phyloP scores from a whole-genome alignment of 2,329 filamentous ascomycete species.

The Myriosclerotinia curreyana region DNA sequence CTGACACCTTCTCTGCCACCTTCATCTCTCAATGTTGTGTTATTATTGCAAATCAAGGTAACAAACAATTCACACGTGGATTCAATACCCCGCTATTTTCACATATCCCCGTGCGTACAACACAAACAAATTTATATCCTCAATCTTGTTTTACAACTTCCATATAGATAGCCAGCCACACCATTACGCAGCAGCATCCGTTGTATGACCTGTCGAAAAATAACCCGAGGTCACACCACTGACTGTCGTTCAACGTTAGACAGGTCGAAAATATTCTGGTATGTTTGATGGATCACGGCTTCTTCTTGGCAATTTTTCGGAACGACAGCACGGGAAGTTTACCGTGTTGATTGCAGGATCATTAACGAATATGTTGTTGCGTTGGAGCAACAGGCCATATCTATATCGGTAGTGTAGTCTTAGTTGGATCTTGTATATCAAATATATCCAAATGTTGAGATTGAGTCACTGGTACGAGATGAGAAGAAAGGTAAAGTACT shows the following conservation, averaged over 20 bases:
- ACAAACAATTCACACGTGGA: not conserved
- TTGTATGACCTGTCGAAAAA: not conserved
- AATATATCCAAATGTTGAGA: not conserved
- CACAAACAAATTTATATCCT: not conserved
- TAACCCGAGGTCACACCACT: not conserved
- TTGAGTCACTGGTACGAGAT: conserved; percentile 22
- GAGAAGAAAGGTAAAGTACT: conserved; percentile 17
- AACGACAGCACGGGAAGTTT: not conserved
- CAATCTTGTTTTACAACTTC: not conserved
- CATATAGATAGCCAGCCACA: not conserved
- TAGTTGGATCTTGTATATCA: conserved; percentile 23
- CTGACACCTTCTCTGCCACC: too few relatives aligned
- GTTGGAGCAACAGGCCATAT: conserved; percentile 27
- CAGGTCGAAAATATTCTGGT: conserved; percentile 14
- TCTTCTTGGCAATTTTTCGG: not conserved
- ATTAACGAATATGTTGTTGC: not conserved
- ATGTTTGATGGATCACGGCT: not conserved
- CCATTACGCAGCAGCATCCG: not conserved
- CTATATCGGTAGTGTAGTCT: conserved; percentile 26
- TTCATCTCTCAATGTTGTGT: not conserved
- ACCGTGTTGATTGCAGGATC: not conserved
- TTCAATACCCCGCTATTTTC: not conserved
- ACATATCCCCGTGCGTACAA: not conserved
- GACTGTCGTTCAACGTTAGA: not conserved
- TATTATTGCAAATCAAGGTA: not conserved